phyloP scores from a whole-genome alignment of 2,329 filamentous ascomycete species.

The Tolypocladium capitatum region DNA sequence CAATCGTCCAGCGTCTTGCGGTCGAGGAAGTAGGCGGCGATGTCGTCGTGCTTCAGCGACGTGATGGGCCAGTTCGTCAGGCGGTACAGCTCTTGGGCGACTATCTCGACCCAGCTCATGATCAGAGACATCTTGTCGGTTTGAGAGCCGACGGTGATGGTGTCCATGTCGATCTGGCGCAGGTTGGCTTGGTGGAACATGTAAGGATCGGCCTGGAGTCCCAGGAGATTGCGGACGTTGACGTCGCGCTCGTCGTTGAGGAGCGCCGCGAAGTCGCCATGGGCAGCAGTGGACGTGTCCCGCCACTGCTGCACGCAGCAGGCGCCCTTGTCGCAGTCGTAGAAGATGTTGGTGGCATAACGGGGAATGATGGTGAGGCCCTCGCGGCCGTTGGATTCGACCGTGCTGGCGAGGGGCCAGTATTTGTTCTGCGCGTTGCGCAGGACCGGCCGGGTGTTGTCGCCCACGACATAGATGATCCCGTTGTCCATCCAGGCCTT shows the following conservation, averaged over 20 bases:
- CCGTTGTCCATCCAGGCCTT: slow-evolving; percentile 45
- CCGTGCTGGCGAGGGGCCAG: slow-evolving; percentile 41
- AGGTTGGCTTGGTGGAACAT: slow-evolving; percentile 56
- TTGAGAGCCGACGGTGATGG: slow-evolving; percentile 34
- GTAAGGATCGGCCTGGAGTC: slow-evolving; percentile 38
- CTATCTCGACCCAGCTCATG: slow-evolving; percentile 42
- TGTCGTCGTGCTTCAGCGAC: slow-evolving; percentile 27
- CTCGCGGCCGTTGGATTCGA: slow-evolving; percentile 36
- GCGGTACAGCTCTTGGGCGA: slow-evolving; percentile 38
- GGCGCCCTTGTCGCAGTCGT: slow-evolving; percentile 44
- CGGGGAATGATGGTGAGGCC: slow-evolving; percentile 45
- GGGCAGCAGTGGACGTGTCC: slow-evolving; percentile 37
- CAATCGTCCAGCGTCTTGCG: slow-evolving; percentile 40
- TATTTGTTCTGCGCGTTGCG: slow-evolving; percentile 37
- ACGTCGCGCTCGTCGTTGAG: slow-evolving; percentile 36
- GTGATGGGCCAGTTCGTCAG: slow-evolving; percentile 19
- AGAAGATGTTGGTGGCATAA: slow-evolving; percentile 50
- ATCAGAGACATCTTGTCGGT: slow-evolving; percentile 35
- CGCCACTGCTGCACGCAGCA: slow-evolving; percentile 50
- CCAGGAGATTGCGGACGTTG: slow-evolving; percentile 43
- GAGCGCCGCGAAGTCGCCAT: slow-evolving; percentile 38
- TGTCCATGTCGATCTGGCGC: slow-evolving; percentile 32
- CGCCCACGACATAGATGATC: slow-evolving; percentile 47
- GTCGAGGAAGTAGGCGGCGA: slow-evolving; percentile 35
- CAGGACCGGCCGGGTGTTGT: slow-evolving; percentile 45